Conservation (phyloP, 352 stramenopile species). For the Phytophthora vignae region DNA sequence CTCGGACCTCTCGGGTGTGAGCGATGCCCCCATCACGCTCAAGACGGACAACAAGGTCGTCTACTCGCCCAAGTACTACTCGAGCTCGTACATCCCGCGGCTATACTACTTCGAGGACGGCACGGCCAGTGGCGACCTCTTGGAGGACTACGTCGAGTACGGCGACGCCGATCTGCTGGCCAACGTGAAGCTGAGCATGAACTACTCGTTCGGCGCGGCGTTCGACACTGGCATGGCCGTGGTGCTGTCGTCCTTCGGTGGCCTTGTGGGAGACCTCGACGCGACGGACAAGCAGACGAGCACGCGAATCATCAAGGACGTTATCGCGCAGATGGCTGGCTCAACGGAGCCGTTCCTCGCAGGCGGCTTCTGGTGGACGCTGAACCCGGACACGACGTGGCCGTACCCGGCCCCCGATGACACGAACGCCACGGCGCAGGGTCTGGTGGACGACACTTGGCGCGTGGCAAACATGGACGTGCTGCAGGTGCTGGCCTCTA, state of each 20-base stretch:
- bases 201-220: slow-evolving; percentile 80
- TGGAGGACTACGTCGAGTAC: slow-evolving; percentile 73
- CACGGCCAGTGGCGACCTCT: slow-evolving; percentile 53
- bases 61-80: slow-evolving; percentile 84
- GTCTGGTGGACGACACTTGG: slow-evolving; percentile 81
- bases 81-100: slow-evolving; percentile 66
- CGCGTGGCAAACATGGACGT: slow-evolving; percentile 75
- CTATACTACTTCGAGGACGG: slow-evolving; percentile 78
- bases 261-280: slow-evolving; percentile 69
- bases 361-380: slow-evolving; percentile 82
- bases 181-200: slow-evolving; percentile 81
- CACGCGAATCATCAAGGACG: slow-evolving; percentile 68
- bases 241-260: slow-evolving; percentile 86
- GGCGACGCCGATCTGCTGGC: slow-evolving; percentile 56
- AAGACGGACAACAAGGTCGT: slow-evolving; percentile 74
- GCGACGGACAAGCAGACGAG: slow-evolving; percentile 68
- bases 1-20: slow-evolving; percentile 69
- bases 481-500: slow-evolving; percentile 60
- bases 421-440: slow-evolving; percentile 55
- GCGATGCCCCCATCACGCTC: slow-evolving; percentile 62
- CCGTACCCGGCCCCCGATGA: slow-evolving; percentile 77
- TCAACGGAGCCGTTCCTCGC: slow-evolving; percentile 58
- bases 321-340: slow-evolving; percentile 71
- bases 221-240: slow-evolving; percentile 71
- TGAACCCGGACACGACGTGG: slow-evolving; percentile 86